These are phyloP conservation scores for Boletus rufocinnamomeus DNA, from an alignment of 768 basidiomycete genomes.

Conservation along the genomic window DNA sequence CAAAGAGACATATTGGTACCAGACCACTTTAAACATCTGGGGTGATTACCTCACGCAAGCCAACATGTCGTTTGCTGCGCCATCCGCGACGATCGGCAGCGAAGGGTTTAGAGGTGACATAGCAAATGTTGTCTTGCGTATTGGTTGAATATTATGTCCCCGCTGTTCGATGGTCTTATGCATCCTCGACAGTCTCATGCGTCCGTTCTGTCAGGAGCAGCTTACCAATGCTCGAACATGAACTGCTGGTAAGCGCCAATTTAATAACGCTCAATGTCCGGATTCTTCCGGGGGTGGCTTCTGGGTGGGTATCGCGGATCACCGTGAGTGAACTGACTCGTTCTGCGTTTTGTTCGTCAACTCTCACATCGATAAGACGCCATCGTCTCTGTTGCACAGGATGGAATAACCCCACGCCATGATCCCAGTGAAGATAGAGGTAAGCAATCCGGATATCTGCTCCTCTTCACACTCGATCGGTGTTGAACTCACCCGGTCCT, in stretches of 20 bases:
- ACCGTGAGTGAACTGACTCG: neutral
- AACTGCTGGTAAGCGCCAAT: neutral
- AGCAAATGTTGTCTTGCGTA: slow-evolving; percentile 30
- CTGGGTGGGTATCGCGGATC: neutral
- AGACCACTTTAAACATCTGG: slow-evolving; percentile 42
- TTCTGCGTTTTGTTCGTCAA: neutral
- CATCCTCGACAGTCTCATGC: neutral
- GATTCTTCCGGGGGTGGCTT: neutral
- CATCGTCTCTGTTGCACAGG: neutral
- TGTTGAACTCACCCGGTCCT: neutral
- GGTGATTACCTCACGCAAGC: slow-evolving; percentile 39
- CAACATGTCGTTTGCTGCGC: slow-evolving; percentile 49
- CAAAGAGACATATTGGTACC: slow-evolving; percentile 34
- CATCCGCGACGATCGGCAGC: slow-evolving; percentile 38
- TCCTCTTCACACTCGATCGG: neutral
- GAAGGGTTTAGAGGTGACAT: slow-evolving; percentile 38
- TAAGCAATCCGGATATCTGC: neutral
- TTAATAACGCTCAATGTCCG: neutral
- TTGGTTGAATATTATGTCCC: slow-evolving; percentile 16
- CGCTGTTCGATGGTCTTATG: no score
- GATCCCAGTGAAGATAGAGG: neutral
- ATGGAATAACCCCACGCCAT: neutral
- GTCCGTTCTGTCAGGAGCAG: neutral
- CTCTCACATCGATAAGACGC: neutral
- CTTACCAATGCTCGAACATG: neutral